Evolutionary conservation across 768 basidiomycete species (phyloP), one percentile per base, ranked within the genome.

Genomic region (Mycena metata): DNA sequence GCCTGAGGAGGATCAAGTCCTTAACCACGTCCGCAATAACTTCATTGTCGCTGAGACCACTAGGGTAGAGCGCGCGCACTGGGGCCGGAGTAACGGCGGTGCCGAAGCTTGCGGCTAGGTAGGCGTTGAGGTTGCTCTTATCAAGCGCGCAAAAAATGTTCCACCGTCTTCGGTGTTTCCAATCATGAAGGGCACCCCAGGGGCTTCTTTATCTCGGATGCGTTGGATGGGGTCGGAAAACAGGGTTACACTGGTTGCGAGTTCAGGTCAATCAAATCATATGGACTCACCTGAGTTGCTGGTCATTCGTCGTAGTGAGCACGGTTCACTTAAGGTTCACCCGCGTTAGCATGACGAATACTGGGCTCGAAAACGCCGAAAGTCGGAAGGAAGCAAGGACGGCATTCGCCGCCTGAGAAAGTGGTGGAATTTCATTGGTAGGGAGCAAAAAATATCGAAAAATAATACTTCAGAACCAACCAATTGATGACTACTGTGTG

Each of bases 91-190:
- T 61, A 26, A 73, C 63, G 13, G 57, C 17, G 43, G 21, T 7
- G 11, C 50, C 63, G 36, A 64, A 55, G 9, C 7, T 39, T 8
- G 63, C 10, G 11, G 12, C 15, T 16, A 75, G 67, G 43, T 58
- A 75, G 1, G 64, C 52, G 12, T 70, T 10, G 52, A 73, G 72
- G 46, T 69, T 30, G 6, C 68, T 68, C 17, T 57, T n/a, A 30
- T 66, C 60, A 3, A 75, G 23, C 6, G n/a, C n/a, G 69, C 62
- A 35, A 75, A 75, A 1, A 73, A 15, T 2, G 59, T 45, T 7
- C 74, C 74, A 24, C 73, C 72, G 60, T 75, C 50, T 33, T 73
- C 59, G 23, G 49, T 73, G 13, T 71, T 51, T 10, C 74, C 74
- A 21, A 73, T 61, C 21, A 75, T 56, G 24, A 75, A 67, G 0